Evolutionary conservation across 768 basidiomycete genomes (phyloP).

Genomic region (Podaxis sp.): DNA sequence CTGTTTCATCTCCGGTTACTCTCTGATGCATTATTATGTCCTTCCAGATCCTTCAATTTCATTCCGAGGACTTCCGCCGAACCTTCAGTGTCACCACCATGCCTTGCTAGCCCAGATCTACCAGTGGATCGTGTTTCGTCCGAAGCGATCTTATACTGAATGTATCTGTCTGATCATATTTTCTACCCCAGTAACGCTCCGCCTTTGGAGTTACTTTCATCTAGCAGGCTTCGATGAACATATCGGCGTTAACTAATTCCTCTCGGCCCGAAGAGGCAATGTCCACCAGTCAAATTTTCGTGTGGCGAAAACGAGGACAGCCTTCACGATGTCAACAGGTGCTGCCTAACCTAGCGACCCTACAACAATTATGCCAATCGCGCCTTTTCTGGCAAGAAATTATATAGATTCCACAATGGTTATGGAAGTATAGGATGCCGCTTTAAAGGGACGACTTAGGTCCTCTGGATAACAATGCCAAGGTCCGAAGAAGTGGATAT

Average conservation of each 20-base stretch:
- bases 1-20: background rate
- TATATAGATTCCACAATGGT: background rate
- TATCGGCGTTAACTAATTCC: background rate
- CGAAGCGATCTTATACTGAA: background rate
- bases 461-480: background rate
- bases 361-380: background rate
- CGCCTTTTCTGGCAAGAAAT: background rate
- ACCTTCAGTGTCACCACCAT: background rate
- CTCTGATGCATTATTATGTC: background rate
- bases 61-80: slow-evolving; percentile 1
- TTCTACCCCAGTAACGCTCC: background rate
- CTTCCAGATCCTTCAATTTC: background rate
- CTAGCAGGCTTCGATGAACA: background rate
- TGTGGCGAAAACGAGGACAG: slow-evolving; percentile 2
- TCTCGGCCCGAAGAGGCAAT: background rate
- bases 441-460: background rate
- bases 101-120: background rate
- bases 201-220: background rate
- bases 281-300: background rate
- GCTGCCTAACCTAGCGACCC: background rate
- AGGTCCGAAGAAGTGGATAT: background rate
- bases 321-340: background rate
- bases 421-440: background rate
- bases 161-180: background rate
- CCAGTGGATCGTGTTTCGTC: background rate